A percentile compares a stretch with the other conserved stretches of the same genome.
phyloP scores from a whole-genome alignment of 306 rosid species.

The Pyrus bretschneideri region DNA sequence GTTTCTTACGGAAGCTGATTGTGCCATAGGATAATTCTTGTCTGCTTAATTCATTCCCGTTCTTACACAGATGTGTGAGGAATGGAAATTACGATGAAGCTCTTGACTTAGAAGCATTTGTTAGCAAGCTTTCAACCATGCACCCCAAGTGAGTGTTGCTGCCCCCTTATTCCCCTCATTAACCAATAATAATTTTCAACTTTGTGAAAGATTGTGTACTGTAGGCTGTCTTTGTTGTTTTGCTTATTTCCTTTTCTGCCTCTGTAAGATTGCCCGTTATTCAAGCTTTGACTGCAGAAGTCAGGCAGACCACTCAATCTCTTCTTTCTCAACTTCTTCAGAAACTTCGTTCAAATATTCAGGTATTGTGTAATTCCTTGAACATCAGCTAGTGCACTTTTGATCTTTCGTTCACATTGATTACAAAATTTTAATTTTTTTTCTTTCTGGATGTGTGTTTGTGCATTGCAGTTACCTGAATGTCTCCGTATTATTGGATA shows the following conservation, averaged over 20 bases:
- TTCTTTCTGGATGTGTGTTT: constrained; percentile 5
- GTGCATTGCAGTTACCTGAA: constrained; percentile 72
- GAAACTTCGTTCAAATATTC: constrained; percentile 97
- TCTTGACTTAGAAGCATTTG: constrained; percentile 92
- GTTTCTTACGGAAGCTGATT: background rate
- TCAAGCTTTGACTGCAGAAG: constrained; percentile 88
- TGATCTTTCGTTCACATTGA: constrained; percentile 8
- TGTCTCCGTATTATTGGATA: constrained; percentile 95
- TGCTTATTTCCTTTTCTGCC: background rate
- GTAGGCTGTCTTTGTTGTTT: background rate
- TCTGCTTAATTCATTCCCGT: constrained; percentile 13
- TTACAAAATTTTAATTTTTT: background rate
- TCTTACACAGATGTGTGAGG: constrained; percentile 71
- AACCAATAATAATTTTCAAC: background rate
- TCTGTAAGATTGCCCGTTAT: constrained; percentile 59
- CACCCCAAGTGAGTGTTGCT: constrained; percentile 71
- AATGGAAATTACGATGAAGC: constrained; percentile 99
- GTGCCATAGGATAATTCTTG: background rate
- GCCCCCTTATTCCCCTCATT: background rate
- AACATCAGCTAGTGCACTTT: background rate
- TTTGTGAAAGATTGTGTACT: constrained; percentile 8
- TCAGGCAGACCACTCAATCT: constrained; percentile 82
- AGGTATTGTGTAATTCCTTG: constrained; percentile 41
- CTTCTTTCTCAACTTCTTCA: constrained; percentile 96
- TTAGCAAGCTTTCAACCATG: constrained; percentile 86